These are phyloP conservation scores for Neopestalotiopsis clavispora DNA, from an alignment of 2,329 filamentous ascomycete genomes.

Conservation along the genomic window DNA sequence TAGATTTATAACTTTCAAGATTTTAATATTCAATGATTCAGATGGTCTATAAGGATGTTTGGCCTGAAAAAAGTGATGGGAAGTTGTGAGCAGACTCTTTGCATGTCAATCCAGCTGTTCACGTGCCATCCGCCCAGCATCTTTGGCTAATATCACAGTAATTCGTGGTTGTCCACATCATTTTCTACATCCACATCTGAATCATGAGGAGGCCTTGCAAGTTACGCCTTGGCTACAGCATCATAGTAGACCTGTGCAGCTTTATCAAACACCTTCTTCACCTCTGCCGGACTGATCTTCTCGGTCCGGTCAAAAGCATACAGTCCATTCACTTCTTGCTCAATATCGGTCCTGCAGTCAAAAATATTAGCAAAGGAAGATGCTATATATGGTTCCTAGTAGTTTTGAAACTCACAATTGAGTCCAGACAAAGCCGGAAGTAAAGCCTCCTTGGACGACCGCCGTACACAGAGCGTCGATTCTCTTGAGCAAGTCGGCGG, in stretches of 20 bases:
- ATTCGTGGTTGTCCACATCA: rapidly evolving
- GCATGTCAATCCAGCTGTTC: neutral
- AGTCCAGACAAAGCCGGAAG: conserved; percentile 70
- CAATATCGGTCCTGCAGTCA: conserved; percentile 54
- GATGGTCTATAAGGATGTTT: neutral
- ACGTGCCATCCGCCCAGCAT: neutral
- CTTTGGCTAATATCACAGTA: neutral
- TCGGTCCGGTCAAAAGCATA: conserved; percentile 66
- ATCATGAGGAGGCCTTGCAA: no score
- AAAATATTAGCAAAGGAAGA: neutral
- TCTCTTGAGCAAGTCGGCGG: conserved; percentile 61
- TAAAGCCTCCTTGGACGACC: conserved; percentile 59
- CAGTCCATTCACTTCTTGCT: conserved; percentile 72
- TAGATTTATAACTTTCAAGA: neutral
- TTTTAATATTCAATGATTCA: neutral
- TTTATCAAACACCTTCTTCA: conserved; percentile 62
- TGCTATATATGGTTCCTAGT: neutral
- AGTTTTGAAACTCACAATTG: conserved; percentile 55
- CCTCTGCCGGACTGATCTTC: conserved; percentile 61
- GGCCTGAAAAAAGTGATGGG: neutral
- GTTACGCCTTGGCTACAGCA: conserved; percentile 23
- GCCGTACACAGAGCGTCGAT: conserved; percentile 64
- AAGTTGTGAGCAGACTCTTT: neutral
- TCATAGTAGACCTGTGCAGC: conserved; percentile 53
- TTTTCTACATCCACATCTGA: neutral